Conservation (phyloP, 2,329 filamentous ascomycete species). For the Colletotrichum zoysiae region DNA sequence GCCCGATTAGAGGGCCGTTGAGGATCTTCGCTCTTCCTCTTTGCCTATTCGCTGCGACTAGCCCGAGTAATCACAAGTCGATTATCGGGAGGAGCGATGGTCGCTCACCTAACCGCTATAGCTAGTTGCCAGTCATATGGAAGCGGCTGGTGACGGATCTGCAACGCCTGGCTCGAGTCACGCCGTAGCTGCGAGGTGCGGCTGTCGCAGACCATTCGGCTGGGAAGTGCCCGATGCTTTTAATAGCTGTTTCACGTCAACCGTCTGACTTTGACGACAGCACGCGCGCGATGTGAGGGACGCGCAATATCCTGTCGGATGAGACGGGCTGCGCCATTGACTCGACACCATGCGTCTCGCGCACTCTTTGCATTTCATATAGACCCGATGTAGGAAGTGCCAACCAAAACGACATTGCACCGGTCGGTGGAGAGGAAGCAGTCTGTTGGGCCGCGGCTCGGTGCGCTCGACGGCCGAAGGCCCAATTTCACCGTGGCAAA, state of each 20-base stretch:
- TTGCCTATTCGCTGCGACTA: not conserved
- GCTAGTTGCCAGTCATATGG: not conserved
- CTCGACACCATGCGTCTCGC: conserved; percentile 22
- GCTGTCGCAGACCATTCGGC: conserved; percentile 33
- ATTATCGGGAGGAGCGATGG: conserved; percentile 9
- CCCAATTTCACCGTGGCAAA: not conserved
- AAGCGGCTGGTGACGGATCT: conserved; percentile 34
- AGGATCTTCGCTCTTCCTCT: conserved; percentile 16
- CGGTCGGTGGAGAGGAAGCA: conserved; percentile 7
- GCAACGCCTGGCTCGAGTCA: conserved; percentile 38
- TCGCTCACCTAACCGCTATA: conserved; percentile 16
- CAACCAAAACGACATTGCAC: conserved; percentile 8
- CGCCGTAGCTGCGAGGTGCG: conserved; percentile 17
- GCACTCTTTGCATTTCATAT: conserved; percentile 1
- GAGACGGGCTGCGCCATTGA: conserved; percentile 34
- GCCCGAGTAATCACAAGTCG: conserved; percentile 11
- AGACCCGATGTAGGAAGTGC: not conserved
- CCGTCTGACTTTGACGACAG: conserved; percentile 24
- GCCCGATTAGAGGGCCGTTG: conserved; percentile 26
- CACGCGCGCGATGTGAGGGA: conserved; percentile 13
- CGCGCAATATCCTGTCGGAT: conserved; percentile 28
- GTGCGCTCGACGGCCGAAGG: not conserved
- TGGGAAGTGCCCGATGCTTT: conserved; percentile 35
- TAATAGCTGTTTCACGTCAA: conserved; percentile 39
- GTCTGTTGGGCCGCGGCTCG: conserved; percentile 18